Evolutionary conservation across 768 basidiomycete genomes (phyloP).

Genomic region (Podaxis sp.): DNA sequence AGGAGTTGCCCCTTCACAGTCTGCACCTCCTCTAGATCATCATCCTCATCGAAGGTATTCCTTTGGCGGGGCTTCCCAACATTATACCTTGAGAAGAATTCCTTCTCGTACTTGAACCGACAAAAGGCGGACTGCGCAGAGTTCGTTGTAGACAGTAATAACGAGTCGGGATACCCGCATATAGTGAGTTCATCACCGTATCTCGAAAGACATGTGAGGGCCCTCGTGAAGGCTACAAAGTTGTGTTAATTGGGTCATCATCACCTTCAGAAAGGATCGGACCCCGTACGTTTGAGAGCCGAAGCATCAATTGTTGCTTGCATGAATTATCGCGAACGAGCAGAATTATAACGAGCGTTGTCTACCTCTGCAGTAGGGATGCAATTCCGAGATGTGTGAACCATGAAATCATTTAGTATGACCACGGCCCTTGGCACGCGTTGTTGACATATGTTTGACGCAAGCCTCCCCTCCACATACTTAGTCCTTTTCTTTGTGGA

Average conservation of each 20-base stretch:
- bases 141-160: constrained; percentile 75
- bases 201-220: constrained; percentile 72
- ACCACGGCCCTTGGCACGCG: neutral
- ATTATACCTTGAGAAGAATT: constrained; percentile 71
- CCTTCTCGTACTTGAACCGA: constrained; percentile 66
- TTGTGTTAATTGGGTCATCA: neutral
- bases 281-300: constrained; percentile 47
- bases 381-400: too few relatives aligned
- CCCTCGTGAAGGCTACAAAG: constrained; percentile 66
- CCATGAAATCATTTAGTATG: too few relatives aligned
- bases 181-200: constrained; percentile 82
- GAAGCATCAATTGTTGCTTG: constrained; percentile 65
- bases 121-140: constrained; percentile 81
- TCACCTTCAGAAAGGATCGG: neutral
- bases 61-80: constrained; percentile 29
- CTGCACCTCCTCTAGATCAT: constrained; percentile 36
- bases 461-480: too few relatives aligned
- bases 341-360: neutral
- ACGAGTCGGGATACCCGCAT: constrained; percentile 56
- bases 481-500: too few relatives aligned
- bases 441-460: constrained; percentile 8
- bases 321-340: constrained; percentile 38
- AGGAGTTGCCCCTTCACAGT: constrained; percentile 65
- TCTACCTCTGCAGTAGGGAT: too few relatives aligned
- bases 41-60: constrained; percentile 19